phyloP scores from a whole-genome alignment of 345 rosid genomes.

The Acer yangbiense region DNA sequence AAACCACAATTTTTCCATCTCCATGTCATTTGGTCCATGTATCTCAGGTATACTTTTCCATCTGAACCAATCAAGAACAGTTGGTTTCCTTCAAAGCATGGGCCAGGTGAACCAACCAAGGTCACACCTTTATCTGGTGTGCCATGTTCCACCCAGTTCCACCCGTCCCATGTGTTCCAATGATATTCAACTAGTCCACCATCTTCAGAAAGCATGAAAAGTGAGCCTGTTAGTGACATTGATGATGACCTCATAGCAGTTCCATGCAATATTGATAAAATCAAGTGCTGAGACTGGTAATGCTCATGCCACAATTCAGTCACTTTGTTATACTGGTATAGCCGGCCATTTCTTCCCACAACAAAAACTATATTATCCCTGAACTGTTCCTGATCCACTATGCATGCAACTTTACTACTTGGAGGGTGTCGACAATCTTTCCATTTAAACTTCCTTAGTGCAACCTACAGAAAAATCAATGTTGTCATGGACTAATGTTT shows the following conservation, averaged over 20 bases:
- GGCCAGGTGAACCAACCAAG: slow-evolving; percentile 60
- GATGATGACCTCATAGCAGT: slow-evolving; percentile 49
- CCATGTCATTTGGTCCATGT: slow-evolving; percentile 56
- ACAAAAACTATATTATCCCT: slow-evolving; percentile 55
- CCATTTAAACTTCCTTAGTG: slow-evolving; percentile 60
- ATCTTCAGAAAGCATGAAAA: slow-evolving; percentile 63
- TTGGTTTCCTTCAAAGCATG: slow-evolving; percentile 54
- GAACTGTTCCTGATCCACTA: slow-evolving; percentile 64
- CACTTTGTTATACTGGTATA: slow-evolving; percentile 68
- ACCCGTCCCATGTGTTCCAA: slow-evolving; percentile 65
- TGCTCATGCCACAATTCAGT: slow-evolving; percentile 71
- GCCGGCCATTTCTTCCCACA: slow-evolving; percentile 47
- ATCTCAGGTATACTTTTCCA: slow-evolving; percentile 59
- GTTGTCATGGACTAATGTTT: slow-evolving; percentile 2
- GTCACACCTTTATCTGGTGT: slow-evolving; percentile 54
- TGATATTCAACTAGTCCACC: slow-evolving; percentile 68
- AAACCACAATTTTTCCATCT: slow-evolving; percentile 58
- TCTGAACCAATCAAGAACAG: slow-evolving; percentile 62
- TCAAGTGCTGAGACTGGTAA: slow-evolving; percentile 63
- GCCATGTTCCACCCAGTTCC: slow-evolving; percentile 77
- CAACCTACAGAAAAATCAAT: slow-evolving; percentile 43
- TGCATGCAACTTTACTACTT: slow-evolving; percentile 52
- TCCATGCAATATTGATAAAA: slow-evolving; percentile 50
- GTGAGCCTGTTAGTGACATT: slow-evolving; percentile 54
- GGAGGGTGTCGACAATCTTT: slow-evolving; percentile 62